phyloP scores from a whole-genome alignment of 1,284 basidiomycete species.

The Apiotrichum montevideense region DNA sequence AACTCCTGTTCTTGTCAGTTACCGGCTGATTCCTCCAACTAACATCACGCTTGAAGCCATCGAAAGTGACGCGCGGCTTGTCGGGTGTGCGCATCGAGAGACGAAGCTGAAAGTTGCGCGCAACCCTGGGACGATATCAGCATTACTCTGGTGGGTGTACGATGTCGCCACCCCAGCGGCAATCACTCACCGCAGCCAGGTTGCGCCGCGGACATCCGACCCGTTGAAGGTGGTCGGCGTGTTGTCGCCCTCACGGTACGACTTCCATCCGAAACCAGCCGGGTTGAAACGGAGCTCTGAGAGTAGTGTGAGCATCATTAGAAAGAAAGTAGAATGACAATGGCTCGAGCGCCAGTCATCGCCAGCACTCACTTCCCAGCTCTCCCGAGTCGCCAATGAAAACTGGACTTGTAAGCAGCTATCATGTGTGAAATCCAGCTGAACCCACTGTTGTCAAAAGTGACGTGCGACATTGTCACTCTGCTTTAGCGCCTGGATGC shows the following conservation, averaged over 20 bases:
- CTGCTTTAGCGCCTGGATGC: not conserved
- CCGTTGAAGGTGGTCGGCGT: conserved; percentile 58
- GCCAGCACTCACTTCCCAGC: conserved; percentile 65
- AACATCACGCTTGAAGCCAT: conserved; percentile 88
- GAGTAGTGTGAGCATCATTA: not conserved
- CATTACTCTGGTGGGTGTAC: not conserved
- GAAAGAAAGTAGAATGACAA: not conserved
- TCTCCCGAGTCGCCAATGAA: conserved; percentile 68
- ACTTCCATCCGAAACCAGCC: conserved; percentile 86
- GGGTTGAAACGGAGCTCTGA: conserved; percentile 82
- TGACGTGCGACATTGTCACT: conserved; percentile 36
- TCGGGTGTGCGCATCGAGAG: conserved; percentile 60
- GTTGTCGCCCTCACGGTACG: conserved; percentile 53
- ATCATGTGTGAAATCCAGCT: too few species aligned
- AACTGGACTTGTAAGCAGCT: conserved; percentile 43
- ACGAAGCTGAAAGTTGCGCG: conserved; percentile 82
- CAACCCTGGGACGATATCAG: conserved; percentile 56
- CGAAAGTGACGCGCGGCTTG: conserved; percentile 65
- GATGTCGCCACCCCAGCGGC: too few species aligned
- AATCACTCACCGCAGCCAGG: conserved; percentile 61
- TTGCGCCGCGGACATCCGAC: conserved; percentile 74
- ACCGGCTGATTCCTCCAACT: conserved; percentile 21
- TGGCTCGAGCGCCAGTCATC: not conserved
- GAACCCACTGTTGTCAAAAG: conserved; percentile 38
- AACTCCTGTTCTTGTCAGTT: conserved; percentile 58